Evolutionary conservation across 768 basidiomycete genomes (phyloP).

Genomic region (Naganishia onofrii): DNA sequence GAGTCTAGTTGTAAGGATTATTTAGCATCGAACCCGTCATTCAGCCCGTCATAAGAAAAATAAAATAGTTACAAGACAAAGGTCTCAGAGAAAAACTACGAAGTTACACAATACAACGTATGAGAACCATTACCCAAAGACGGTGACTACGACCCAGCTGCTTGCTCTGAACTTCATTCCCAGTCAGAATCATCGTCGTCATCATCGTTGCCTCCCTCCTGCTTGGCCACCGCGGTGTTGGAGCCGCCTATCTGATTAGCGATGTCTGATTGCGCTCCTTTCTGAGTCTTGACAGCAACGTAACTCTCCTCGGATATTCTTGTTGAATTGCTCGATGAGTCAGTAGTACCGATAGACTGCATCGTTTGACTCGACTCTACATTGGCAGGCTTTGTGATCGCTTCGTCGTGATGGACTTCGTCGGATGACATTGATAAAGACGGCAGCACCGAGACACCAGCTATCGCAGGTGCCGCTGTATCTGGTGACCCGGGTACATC

Average conservation of each 20-base stretch:
- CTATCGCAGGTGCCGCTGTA: neutral
- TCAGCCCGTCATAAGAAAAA: neutral
- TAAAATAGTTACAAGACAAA: neutral
- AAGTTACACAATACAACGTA: neutral
- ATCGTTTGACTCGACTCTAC: neutral
- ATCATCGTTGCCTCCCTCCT: conserved; percentile 1
- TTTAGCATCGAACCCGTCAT: neutral
- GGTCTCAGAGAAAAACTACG: neutral
- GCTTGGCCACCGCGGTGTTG: neutral
- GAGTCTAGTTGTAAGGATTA: neutral
- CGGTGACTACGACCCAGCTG: neutral
- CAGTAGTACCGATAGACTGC: conserved; percentile 6
- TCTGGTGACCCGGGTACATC: neutral
- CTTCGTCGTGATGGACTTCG: neutral
- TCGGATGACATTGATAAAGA: neutral
- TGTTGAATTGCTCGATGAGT: conserved; percentile 9
- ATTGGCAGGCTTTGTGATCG: neutral
- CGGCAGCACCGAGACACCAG: neutral
- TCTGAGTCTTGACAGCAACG: conserved; percentile 6
- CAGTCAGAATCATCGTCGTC: conserved; percentile 20
- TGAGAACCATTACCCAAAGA: neutral
- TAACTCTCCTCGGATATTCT: conserved; percentile 21
- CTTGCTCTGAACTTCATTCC: neutral
- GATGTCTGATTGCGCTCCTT: neutral
- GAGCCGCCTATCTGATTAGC: neutral